Base-by-base conservation (phyloP, 495 filamentous ascomycete genomes). In the Annulohypoxylon stygium region DNA sequence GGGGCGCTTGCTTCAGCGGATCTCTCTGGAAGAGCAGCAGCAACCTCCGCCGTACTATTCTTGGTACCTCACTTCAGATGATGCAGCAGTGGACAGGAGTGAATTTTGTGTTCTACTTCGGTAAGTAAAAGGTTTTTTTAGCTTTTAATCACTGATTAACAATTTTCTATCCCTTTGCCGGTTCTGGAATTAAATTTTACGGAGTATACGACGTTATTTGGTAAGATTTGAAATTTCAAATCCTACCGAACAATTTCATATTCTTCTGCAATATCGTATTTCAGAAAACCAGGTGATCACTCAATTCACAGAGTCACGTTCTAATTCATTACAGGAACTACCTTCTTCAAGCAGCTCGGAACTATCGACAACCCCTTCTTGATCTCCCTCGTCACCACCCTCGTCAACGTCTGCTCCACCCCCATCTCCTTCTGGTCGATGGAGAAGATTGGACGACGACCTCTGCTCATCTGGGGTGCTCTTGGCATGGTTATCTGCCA, bases 391-490 rank as follows among this genome's bases (percentile, higher is more conserved):
- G 90, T 93, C 81, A 93, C 91, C 36, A 90, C 91, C 25, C 82
- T 90, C 18, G 90, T 93, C 71, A 94, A 93, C 69, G 91, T 93
- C 61, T 87, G 85, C 74, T 91, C 90, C 51, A 95, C 92, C 4
- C 86, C 92, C 43, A 88, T 92, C 43, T 90, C 91, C 14, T 88
- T 95, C 73, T 81, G 69, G 54, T 79, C 71, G 16, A 81, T 94
- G 65, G 92, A 94, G 78, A 86, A 83, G 39, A 84, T 92, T 63
- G 92, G 92, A 63, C 89, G 92, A 54, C 90, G 91, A 54, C 84
- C 87, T 61, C 85, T 93, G 20, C 84, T 94, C 12, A 86, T 93
- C 61, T 82, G 85, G 62, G 91, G 92, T 77, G 91, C 87, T 30
- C 83, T 91, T 34, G 90, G 90, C n/a, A 93, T 93, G 92, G 79